A percentile compares a stretch with the other conserved stretches of the same genome.
Evolutionary conservation across 176 grass and related monocot genomes (phyloP).

Genomic region (Tillandsia fasciculata): DNA sequence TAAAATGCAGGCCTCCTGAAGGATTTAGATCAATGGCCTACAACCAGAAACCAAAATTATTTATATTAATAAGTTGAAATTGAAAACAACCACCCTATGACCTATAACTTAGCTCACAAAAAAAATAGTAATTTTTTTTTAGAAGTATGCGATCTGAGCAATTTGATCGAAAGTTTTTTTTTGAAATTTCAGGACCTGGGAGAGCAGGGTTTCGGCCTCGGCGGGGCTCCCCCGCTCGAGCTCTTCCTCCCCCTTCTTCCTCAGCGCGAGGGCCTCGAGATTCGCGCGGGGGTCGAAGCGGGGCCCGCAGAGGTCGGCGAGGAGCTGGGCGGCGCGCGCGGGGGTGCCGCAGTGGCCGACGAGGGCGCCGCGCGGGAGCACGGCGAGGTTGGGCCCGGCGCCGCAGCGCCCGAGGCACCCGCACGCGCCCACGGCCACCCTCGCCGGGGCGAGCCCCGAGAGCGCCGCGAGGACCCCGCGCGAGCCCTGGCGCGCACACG

Average conservation of each 20-base stretch:
- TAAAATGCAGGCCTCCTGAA: conserved; percentile 49
- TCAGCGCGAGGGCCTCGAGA: conserved; percentile 40
- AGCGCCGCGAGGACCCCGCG: conserved; percentile 61
- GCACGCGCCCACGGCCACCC: conserved; percentile 52
- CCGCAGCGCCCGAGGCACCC: conserved; percentile 82
- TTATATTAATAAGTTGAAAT: conserved; percentile 1
- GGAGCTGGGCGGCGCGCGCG: conserved; percentile 39
- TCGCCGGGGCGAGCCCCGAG: conserved; percentile 42
- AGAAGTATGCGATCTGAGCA: background rate
- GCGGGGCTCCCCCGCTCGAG: conserved; percentile 35
- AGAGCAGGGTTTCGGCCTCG: conserved; percentile 65
- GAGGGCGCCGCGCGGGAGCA: conserved; percentile 23
- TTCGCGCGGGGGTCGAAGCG: conserved; percentile 39
- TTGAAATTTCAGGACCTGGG: conserved; percentile 30
- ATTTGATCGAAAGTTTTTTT: background rate
- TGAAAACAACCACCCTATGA: background rate
- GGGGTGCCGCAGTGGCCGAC: conserved; percentile 61
- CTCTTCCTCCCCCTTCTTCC: conserved; percentile 50
- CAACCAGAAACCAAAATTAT: background rate
- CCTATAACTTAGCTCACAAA: background rate
- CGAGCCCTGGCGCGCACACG: conserved; percentile 65
- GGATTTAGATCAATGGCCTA: conserved; percentile 45
- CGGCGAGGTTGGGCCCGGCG: conserved; percentile 52
- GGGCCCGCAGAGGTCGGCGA: conserved; percentile 47
- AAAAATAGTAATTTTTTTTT: background rate